phyloP scores from a whole-genome alignment of 2,329 filamentous ascomycete species.

The Arthrocladium fulminans region DNA sequence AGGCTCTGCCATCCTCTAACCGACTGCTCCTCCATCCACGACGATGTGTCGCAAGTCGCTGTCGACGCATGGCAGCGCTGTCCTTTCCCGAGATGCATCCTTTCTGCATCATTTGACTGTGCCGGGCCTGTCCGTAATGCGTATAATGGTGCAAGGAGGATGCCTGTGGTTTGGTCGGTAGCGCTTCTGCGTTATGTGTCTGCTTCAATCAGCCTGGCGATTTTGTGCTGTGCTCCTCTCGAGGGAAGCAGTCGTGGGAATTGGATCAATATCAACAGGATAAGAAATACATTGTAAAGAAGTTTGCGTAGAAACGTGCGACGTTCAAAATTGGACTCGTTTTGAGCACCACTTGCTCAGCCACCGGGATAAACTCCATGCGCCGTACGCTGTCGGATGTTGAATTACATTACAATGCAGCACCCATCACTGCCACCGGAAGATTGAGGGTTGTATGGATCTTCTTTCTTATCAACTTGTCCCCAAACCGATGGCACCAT shows the following conservation, averaged over 20 bases:
- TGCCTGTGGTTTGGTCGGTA: too few species aligned
- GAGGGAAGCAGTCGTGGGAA: neutral
- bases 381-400: neutral
- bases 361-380: neutral
- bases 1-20: too few species aligned
- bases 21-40: neutral
- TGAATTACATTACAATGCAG: constrained; percentile 80
- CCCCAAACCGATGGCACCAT: constrained; percentile 99
- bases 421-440: constrained; percentile 60
- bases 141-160: too few species aligned
- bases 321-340: neutral
- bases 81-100: too few species aligned
- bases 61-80: neutral
- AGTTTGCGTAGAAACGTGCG: too few species aligned
- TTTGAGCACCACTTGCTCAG: neutral
- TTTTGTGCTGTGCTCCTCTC: too few species aligned
- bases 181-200: too few species aligned
- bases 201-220: neutral
- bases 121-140: too few species aligned
- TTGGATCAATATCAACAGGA: too few species aligned
- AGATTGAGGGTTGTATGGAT: constrained; percentile 96
- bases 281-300: too few species aligned
- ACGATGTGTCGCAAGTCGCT: neutral
- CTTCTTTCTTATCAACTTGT: constrained; percentile 83
- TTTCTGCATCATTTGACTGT: too few species aligned